These are phyloP conservation scores for Bacidia gigantensis DNA, from an alignment of 495 filamentous ascomycete species.

Conservation along the genomic window DNA sequence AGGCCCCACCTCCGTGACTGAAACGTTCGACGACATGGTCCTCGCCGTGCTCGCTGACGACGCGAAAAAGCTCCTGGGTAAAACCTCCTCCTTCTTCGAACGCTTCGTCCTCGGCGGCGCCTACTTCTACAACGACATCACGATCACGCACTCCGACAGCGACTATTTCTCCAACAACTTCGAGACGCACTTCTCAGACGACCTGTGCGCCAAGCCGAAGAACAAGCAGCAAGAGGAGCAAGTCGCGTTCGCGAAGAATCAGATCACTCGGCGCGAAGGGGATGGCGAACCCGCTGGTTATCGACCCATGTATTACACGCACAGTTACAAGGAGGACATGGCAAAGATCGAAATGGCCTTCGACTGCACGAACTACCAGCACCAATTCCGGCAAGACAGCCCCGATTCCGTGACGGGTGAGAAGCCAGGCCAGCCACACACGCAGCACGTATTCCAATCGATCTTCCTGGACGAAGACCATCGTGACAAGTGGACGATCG, in stretches of 20 bases:
- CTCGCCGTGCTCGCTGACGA: conserved; percentile 67
- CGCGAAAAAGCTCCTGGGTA: conserved; percentile 49
- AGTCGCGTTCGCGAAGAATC: conserved; percentile 30
- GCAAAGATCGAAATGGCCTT: conserved; percentile 77
- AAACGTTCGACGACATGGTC: conserved; percentile 57
- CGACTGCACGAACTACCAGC: conserved; percentile 74
- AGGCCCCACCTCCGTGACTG: conserved; percentile 16
- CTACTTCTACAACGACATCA: conserved; percentile 73
- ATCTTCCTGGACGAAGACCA: conserved; percentile 63
- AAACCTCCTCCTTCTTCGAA: conserved; percentile 50
- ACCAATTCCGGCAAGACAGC: conserved; percentile 52
- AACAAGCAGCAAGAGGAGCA: conserved; percentile 34
- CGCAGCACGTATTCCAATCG: conserved; percentile 66
- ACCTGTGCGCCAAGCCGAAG: conserved; percentile 32
- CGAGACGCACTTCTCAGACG: conserved; percentile 49
- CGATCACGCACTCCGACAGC: conserved; percentile 67
- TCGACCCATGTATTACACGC: conserved; percentile 73
- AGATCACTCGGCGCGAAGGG: conserved; percentile 5
- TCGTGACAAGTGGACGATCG: conserved; percentile 52
- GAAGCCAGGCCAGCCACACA: conserved; percentile 28
- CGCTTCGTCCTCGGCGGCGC: conserved; percentile 54
- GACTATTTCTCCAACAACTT: conserved; percentile 64
- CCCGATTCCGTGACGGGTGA: conserved; percentile 21
- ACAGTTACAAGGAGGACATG: conserved; percentile 47
- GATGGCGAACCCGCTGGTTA: conserved; percentile 34